Base-by-base conservation (phyloP, 2,329 filamentous ascomycete genomes). In the Penicillium sp. region DNA sequence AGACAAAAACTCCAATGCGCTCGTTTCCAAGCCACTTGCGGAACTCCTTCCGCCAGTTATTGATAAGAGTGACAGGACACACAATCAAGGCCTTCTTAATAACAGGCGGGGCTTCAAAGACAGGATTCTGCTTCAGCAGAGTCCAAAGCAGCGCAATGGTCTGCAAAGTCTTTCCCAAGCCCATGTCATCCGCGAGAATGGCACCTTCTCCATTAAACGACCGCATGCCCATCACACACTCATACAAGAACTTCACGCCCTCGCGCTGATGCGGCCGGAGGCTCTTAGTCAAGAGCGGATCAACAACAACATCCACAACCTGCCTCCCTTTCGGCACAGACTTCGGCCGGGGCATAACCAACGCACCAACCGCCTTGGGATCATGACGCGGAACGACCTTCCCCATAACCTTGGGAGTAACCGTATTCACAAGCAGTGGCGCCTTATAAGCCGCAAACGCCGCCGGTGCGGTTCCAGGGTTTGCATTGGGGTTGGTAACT, bases 161-260 rank as follows among this genome's bases (percentile, higher is more conserved):
- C 67, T 90, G 88, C 35, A 90, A 70, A 0, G 88, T 90, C 74
- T 91, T 91, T 21, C 88, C 88, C 2, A 91, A 73, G 0, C 88
- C 88, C 88, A 91, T 91, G 65, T 90, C 88, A 68, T 91, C 88
- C 2, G 88, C 88, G 49, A 91, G 77, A 58, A 91, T 86, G 4
- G 87, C 88, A 25, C 88, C 88, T 71, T 88, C 82, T 1, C 88
- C 87, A 65, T 84, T 84, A 60, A 83, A 86, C 42, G 81, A 76
- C 42, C 86, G 81, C 80, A 90, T 83, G 6, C 88, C 88, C 88
- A 90, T 90, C 0, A 90, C 85, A 68, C 88, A 90, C 72, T 90
- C 88, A 67, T 91, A 91, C 43, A 91, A 71, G 65, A 91, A 90
- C 50, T 84, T 78, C 0, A 90, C 86, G 23, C 88, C 88, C 67